These are phyloP conservation scores for Synchytrium microbalum DNA, from an alignment of 371 early-diverging fungal genomes.

Conservation along the genomic window DNA sequence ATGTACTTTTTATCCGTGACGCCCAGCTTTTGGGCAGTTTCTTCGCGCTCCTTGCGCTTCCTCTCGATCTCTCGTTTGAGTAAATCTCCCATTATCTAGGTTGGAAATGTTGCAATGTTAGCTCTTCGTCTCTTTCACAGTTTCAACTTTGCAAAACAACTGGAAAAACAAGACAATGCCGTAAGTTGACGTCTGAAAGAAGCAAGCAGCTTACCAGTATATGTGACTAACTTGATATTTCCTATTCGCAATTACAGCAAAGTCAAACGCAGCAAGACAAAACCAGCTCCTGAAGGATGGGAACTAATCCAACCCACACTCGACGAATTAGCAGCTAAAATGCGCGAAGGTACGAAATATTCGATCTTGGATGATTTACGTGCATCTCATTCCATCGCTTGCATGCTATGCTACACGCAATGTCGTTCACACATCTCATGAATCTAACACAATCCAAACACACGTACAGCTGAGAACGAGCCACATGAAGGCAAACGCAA, in stretches of 20 bases:
- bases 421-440: neutral
- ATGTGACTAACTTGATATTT: too few species aligned
- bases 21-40: conserved; percentile 21
- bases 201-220: neutral
- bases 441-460: conserved; percentile 6
- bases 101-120: too few species aligned
- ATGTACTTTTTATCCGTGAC: conserved; percentile 53
- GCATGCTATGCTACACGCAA: conserved; percentile 7
- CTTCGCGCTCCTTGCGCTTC: conserved; percentile 49
- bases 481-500: conserved; percentile 91
- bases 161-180: neutral
- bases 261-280: conserved; percentile 49
- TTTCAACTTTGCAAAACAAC: neutral
- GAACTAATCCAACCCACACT: conserved; percentile 93
- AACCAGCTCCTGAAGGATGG: conserved; percentile 89
- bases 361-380: conserved; percentile 17
- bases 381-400: neutral
- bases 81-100: neutral
- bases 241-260: conserved; percentile 15
- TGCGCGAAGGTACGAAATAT: conserved; percentile 96
- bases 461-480: conserved; percentile 81
- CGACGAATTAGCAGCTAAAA: conserved; percentile 80
- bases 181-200: neutral
- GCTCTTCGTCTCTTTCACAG: too few species aligned
- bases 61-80: conserved; percentile 48